Conservation (phyloP, 2,329 filamentous ascomycete genomes). For the Apiospora marii region DNA sequence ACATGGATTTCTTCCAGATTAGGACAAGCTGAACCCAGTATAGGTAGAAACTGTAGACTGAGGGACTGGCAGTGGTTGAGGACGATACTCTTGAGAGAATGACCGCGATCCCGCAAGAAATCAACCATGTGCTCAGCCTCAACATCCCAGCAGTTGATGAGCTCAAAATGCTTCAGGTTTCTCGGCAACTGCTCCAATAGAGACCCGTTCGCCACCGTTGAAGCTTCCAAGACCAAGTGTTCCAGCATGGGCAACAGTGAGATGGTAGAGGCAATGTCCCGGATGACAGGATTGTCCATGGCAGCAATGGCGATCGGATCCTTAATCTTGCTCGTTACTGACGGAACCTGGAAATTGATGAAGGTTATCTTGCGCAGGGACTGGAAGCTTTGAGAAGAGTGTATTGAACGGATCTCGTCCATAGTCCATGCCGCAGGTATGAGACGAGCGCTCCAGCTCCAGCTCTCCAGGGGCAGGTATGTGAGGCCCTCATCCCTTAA, state of each 20-base stretch:
- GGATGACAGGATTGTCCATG: conserved; percentile 42
- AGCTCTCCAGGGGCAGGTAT: conserved; percentile 55
- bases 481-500: conserved; percentile 42
- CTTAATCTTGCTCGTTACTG: conserved; percentile 46
- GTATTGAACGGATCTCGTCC: conserved; percentile 58
- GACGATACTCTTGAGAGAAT: conserved; percentile 70
- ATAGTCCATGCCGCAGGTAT: conserved; percentile 55
- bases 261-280: conserved; percentile 56
- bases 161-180: conserved; percentile 70
- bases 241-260: conserved; percentile 67
- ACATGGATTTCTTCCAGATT: conserved; percentile 74
- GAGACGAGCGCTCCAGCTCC: conserved; percentile 68
- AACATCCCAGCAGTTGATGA: conserved; percentile 82
- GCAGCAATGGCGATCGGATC: conserved; percentile 27
- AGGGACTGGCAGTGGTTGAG: conserved; percentile 83
- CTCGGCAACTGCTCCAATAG: conserved; percentile 75
- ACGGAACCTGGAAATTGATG: conserved; percentile 69
- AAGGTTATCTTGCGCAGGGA: conserved; percentile 64
- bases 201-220: conserved; percentile 71
- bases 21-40: conserved; percentile 73
- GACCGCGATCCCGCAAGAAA: conserved; percentile 74
- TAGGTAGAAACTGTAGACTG: conserved; percentile 75
- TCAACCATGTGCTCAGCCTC: conserved; percentile 69
- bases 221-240: conserved; percentile 77
- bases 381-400: conserved; percentile 64